Evolutionary conservation across 2,329 filamentous ascomycete genomes (phyloP).

Genomic region (Xylaria sp.): DNA sequence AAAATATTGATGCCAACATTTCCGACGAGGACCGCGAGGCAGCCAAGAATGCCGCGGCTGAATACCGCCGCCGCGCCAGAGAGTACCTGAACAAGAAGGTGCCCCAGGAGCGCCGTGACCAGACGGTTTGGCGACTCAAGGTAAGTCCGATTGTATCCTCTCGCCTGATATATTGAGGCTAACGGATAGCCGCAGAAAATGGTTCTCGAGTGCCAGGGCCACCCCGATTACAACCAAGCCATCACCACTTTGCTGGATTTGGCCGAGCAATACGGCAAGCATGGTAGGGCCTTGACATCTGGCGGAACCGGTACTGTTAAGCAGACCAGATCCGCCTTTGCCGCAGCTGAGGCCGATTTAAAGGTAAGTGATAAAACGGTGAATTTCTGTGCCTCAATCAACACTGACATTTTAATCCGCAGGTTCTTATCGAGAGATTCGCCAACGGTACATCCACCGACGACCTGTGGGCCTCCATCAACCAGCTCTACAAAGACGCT

Average conservation of each 20-base stretch:
- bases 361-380: constrained; percentile 61
- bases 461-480: constrained; percentile 85
- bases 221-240: constrained; percentile 92
- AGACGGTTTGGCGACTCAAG: constrained; percentile 88
- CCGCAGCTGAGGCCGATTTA: constrained; percentile 80
- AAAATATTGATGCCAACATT: constrained; percentile 70
- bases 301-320: constrained; percentile 76
- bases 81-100: constrained; percentile 88
- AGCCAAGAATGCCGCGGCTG: constrained; percentile 51
- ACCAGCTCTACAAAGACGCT: constrained; percentile 86
- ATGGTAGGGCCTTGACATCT: constrained; percentile 73
- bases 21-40: constrained; percentile 64
- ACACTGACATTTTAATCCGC: constrained; percentile 55
- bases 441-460: constrained; percentile 93
- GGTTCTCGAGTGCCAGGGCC: constrained; percentile 94
- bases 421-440: constrained; percentile 91
- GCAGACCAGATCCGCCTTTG: constrained; percentile 75
- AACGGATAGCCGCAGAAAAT: constrained; percentile 74
- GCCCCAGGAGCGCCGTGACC: constrained; percentile 90
- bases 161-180: constrained; percentile 72
- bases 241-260: constrained; percentile 86
- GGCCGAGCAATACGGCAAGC: constrained; percentile 84
- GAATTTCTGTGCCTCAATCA: constrained; percentile 42
- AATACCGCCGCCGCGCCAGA: constrained; percentile 60
- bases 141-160: constrained; percentile 41